Conservation (phyloP, 2,329 filamentous ascomycete genomes). For the Nemania sp. region DNA sequence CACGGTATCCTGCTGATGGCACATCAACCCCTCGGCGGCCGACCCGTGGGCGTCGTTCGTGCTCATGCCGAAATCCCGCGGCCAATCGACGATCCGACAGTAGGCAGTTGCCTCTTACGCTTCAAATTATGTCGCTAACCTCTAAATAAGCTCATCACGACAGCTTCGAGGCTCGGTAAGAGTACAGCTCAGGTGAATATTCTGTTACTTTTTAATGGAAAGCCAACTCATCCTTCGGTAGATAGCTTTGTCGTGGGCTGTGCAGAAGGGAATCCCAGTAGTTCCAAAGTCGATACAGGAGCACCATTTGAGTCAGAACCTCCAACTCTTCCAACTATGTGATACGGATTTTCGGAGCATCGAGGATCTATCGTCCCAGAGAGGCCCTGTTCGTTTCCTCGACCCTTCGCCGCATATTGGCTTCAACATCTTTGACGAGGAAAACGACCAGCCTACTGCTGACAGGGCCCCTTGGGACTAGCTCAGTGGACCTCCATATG, state of each 20-base stretch:
- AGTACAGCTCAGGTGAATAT: slow-evolving; percentile 20
- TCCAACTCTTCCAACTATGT: slow-evolving; percentile 14
- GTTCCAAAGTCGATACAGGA: slow-evolving; percentile 24
- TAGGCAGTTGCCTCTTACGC: slow-evolving; percentile 10
- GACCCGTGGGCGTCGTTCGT: slow-evolving; percentile 24
- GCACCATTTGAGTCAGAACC: slow-evolving; percentile 21
- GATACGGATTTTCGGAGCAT: slow-evolving; percentile 18
- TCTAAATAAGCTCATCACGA: slow-evolving; percentile 15
- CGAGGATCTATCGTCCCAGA: slow-evolving; percentile 8
- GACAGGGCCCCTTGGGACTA: slow-evolving; percentile 21
- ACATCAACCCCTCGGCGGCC: slow-evolving; percentile 24
- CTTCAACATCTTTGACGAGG: slow-evolving; percentile 27
- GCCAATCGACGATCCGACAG: slow-evolving; percentile 22
- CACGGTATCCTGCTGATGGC: slow-evolving; percentile 23
- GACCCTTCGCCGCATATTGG: slow-evolving; percentile 24
- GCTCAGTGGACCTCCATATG: slow-evolving; percentile 1
- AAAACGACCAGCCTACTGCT: slow-evolving; percentile 23
- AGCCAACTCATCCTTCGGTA: slow-evolving; percentile 9
- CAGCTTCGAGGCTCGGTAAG: slow-evolving; percentile 17
- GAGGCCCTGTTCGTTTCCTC: slow-evolving; percentile 24
- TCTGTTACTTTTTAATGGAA: not conserved
- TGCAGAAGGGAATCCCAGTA: slow-evolving; percentile 22
- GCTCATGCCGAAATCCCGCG: slow-evolving; percentile 17
- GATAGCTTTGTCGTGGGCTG: slow-evolving; percentile 21
- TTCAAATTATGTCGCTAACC: slow-evolving; percentile 12